Evolutionary conservation across 805 yeast species (phyloP).

Genomic region (Yarrowia sp.): DNA sequence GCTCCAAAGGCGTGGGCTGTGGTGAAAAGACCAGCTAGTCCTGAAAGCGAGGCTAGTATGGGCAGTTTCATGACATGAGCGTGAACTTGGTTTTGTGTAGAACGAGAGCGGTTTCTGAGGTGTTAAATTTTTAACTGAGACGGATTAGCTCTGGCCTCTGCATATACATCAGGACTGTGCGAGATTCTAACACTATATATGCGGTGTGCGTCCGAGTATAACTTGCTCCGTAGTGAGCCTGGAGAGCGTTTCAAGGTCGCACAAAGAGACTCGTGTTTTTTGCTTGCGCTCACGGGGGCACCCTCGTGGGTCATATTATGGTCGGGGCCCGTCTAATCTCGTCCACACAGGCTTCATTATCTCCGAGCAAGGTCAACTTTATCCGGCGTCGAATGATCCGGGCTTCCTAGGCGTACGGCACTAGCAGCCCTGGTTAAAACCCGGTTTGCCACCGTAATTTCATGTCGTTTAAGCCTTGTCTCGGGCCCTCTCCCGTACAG

Average conservation of each 20-base stretch:
- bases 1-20: slow-evolving; percentile 33
- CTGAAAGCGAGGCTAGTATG: slow-evolving; percentile 20
- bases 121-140: slow-evolving; percentile 16
- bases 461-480: neutral
- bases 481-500: neutral
- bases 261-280: neutral
- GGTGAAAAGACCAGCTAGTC: slow-evolving; percentile 17
- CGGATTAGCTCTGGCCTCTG: slow-evolving; percentile 10
- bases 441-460: neutral
- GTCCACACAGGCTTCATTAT: neutral
- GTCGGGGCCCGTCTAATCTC: too few relatives aligned
- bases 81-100: slow-evolving; percentile 13
- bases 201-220: neutral
- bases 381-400: slow-evolving; percentile 16
- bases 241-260: too few relatives aligned
- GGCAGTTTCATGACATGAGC: slow-evolving; percentile 25
- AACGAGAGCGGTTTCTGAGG: slow-evolving; percentile 16
- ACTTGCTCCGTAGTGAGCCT: neutral
- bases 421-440: neutral
- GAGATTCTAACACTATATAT: slow-evolving; percentile 9
- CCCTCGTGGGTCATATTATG: too few relatives aligned
- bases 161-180: slow-evolving; percentile 5
- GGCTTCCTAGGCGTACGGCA: neutral
- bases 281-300: slow-evolving; percentile 17
- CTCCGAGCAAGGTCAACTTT: slow-evolving; percentile 5